Evolutionary conservation across 108 stramenopile genomes (phyloP).

Genomic region (Skeletonema potamos): DNA sequence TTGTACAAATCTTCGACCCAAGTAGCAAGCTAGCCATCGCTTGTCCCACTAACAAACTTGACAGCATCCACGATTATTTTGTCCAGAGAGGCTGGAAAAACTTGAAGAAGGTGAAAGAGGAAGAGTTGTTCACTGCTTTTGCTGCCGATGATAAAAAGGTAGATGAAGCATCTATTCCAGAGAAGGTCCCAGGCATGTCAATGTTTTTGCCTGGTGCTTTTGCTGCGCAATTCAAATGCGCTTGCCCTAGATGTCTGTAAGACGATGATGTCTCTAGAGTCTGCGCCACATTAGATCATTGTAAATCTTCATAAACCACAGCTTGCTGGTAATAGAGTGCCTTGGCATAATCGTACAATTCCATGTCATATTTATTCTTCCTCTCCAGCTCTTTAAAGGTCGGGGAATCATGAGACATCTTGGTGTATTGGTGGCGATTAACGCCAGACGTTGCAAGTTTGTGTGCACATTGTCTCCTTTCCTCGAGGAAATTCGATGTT

Average conservation of each 20-base stretch:
- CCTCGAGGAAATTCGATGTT: neutral
- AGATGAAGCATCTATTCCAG: slow-evolving; percentile 9
- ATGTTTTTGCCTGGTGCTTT: slow-evolving; percentile 46
- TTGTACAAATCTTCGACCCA: slow-evolving; percentile 46
- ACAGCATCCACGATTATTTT: slow-evolving; percentile 40
- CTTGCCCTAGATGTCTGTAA: slow-evolving; percentile 24
- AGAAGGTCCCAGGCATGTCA: slow-evolving; percentile 35
- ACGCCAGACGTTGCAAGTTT: slow-evolving; percentile 17
- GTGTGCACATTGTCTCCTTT: neutral
- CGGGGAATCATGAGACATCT: neutral
- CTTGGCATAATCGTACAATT: slow-evolving; percentile 42
- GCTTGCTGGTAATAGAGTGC: slow-evolving; percentile 21
- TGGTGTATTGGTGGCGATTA: slow-evolving; percentile 7
- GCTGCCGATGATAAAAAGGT: slow-evolving; percentile 4
- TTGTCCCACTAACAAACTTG: slow-evolving; percentile 45
- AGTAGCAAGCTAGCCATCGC: slow-evolving; percentile 31
- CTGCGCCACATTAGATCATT: neutral
- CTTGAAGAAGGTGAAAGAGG: slow-evolving; percentile 42
- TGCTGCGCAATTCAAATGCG: slow-evolving; percentile 31
- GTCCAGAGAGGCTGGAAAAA: slow-evolving; percentile 37
- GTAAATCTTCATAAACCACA: neutral
- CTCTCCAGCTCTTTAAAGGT: slow-evolving; percentile 16
- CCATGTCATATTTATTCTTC: slow-evolving; percentile 38
- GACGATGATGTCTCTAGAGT: no score
- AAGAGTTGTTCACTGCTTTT: slow-evolving; percentile 36